Evolutionary conservation across 106 monocot species (phyloP).

Genomic region (Dioscorea alata): DNA sequence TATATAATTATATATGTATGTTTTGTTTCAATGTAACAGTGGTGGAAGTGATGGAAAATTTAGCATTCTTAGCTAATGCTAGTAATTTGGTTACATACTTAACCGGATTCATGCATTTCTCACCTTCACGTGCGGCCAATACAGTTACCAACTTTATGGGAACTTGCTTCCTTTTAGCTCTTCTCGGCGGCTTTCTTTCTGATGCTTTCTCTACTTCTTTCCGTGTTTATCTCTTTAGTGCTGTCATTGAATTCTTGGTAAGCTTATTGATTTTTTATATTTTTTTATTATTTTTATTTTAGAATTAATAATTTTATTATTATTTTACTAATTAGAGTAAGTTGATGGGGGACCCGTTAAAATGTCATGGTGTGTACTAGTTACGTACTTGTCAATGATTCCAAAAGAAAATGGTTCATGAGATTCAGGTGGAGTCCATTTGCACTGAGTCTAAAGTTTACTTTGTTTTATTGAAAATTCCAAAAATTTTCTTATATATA

Average conservation of each 20-base stretch:
- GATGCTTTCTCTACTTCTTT: slow-evolving; percentile 74
- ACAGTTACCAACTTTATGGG: slow-evolving; percentile 95
- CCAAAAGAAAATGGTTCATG: background rate
- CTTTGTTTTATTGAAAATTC: no score
- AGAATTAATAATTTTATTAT: no score
- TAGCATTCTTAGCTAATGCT: slow-evolving; percentile 76
- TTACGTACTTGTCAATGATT: no score
- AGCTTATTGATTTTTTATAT: background rate
- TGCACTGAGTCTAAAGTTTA: no score
- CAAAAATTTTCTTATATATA: no score
- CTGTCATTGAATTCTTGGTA: slow-evolving; percentile 63
- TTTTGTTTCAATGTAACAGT: slow-evolving; percentile 23
- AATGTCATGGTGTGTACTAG: no score
- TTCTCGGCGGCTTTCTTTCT: slow-evolving; percentile 83
- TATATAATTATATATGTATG: background rate
- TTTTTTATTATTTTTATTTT: background rate
- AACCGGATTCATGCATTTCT: slow-evolving; percentile 56
- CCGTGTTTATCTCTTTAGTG: slow-evolving; percentile 54
- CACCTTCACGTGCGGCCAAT: slow-evolving; percentile 49
- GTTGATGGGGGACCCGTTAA: no score
- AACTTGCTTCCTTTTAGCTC: slow-evolving; percentile 79
- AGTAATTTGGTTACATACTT: slow-evolving; percentile 82
- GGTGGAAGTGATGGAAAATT: slow-evolving; percentile 83
- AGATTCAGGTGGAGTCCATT: background rate
- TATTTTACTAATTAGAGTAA: background rate